Conservation (phyloP, 2,329 filamentous ascomycete genomes). For the Penicillium psychrosexuale region DNA sequence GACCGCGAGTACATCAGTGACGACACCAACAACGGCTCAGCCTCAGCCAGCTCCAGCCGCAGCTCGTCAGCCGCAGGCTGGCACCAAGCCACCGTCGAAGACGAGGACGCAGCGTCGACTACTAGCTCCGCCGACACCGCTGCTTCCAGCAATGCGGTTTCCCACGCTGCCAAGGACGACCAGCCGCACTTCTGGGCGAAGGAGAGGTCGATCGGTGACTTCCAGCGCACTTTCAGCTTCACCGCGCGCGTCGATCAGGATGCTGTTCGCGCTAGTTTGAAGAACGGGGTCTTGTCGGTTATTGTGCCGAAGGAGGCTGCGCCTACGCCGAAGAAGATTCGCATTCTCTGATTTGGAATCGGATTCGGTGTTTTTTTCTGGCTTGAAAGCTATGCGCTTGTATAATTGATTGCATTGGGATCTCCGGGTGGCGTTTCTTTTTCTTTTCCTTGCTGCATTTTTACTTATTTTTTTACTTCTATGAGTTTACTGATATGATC, state of each 20-base stretch:
- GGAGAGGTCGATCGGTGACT: slow-evolving; percentile 57
- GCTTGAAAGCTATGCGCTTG: not conserved
- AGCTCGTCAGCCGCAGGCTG: slow-evolving; percentile 25
- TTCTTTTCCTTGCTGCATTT: not conserved
- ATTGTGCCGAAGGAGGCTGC: slow-evolving; percentile 54
- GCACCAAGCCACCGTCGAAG: slow-evolving; percentile 52
- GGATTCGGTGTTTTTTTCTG: not conserved
- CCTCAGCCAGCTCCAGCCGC: slow-evolving; percentile 14
- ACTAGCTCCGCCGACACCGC: slow-evolving; percentile 2
- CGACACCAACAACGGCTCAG: not conserved
- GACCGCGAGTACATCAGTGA: slow-evolving; percentile 32
- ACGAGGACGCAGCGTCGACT: slow-evolving; percentile 24
- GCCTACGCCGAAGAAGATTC: slow-evolving; percentile 51
- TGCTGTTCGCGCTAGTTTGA: slow-evolving; percentile 56
- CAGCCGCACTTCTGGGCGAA: slow-evolving; percentile 53
- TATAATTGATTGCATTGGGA: slow-evolving; percentile 7
- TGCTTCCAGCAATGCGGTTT: slow-evolving; percentile 11
- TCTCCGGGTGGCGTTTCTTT: not conserved
- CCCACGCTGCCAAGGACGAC: slow-evolving; percentile 14
- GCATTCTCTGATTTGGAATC: slow-evolving; percentile 46
- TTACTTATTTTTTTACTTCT: not conserved
- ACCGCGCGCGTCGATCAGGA: slow-evolving; percentile 57
- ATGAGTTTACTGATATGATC: not conserved
- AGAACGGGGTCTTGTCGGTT: slow-evolving; percentile 57
- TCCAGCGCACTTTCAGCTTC: slow-evolving; percentile 57